Evolutionary conservation across 768 basidiomycete species (phyloP).

Genomic region (Agaricus subrufescens): DNA sequence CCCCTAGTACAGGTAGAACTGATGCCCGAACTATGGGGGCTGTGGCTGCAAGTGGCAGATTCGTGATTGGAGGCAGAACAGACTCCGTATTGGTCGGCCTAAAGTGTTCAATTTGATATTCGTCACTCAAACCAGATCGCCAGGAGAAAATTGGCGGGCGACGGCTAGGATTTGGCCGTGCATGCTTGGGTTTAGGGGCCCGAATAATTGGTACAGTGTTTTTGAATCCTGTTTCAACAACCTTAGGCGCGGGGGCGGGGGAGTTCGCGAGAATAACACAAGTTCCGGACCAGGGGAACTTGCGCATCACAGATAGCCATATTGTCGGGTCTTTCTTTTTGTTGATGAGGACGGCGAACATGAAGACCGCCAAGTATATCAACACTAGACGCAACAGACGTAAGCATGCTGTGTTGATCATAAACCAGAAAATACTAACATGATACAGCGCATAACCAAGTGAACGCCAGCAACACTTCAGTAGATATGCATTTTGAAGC

Average conservation of each 20-base stretch:
- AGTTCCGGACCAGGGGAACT: constrained; percentile 31
- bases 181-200: constrained; percentile 39
- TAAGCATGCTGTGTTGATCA: not conserved
- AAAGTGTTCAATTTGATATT: constrained; percentile 48
- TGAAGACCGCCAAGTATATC: constrained; percentile 48
- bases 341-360: constrained; percentile 35
- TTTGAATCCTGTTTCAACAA: constrained; percentile 19
- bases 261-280: constrained; percentile 25
- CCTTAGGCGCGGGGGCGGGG: constrained; percentile 20
- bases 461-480: constrained; percentile 52
- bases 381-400: constrained; percentile 37
- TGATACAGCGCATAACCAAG: constrained; percentile 42
- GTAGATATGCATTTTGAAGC: constrained; percentile 45
- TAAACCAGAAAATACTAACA: constrained; percentile 17
- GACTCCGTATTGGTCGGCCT: constrained; percentile 17
- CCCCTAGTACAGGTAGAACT: not conserved
- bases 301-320: constrained; percentile 47
- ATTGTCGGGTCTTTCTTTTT: constrained; percentile 40
- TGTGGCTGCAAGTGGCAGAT: constrained; percentile 1
- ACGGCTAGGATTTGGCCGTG: constrained; percentile 12
- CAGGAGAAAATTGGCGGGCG: constrained; percentile 31
- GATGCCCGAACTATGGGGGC: constrained; percentile 1
- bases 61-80: not conserved
- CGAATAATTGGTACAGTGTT: constrained; percentile 35
- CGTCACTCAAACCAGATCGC: constrained; percentile 32